Conservation (phyloP, 1,284 basidiomycete species). For the Phylloboletellus chloephorus region DNA sequence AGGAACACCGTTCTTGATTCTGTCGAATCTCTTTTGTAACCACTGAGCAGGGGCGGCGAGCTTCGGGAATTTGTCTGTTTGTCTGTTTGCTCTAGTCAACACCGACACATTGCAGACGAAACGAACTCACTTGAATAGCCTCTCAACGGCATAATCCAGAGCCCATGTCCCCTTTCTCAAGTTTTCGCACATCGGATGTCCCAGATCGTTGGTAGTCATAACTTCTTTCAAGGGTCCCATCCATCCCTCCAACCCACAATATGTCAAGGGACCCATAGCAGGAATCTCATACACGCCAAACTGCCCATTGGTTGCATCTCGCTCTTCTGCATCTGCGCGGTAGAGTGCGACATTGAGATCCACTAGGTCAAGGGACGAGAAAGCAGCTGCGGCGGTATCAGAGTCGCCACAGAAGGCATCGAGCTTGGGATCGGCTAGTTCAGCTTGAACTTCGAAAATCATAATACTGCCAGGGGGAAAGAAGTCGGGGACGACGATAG, state of each 20-base stretch:
- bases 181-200: slow-evolving; percentile 84
- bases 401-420: slow-evolving; percentile 68
- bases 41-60: slow-evolving; percentile 70
- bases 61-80: slow-evolving; percentile 60
- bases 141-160: slow-evolving; percentile 73
- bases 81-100: slow-evolving; percentile 41
- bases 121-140: slow-evolving; percentile 64
- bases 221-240: slow-evolving; percentile 82
- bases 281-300: slow-evolving; percentile 80
- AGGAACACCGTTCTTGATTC: slow-evolving; percentile 68
- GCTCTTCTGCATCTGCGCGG: slow-evolving; percentile 85
- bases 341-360: slow-evolving; percentile 84
- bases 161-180: slow-evolving; percentile 86
- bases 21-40: slow-evolving; percentile 80
- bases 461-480: slow-evolving; percentile 93
- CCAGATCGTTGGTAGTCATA: slow-evolving; percentile 86
- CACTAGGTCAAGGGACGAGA: slow-evolving; percentile 72
- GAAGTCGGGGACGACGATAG: slow-evolving; percentile 75
- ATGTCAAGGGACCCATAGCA: slow-evolving; percentile 66
- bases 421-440: slow-evolving; percentile 59
- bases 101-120: not conserved
- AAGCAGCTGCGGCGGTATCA: slow-evolving; percentile 64
- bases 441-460: slow-evolving; percentile 81
- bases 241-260: slow-evolving; percentile 94
- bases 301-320: slow-evolving; percentile 71